Evolutionary conservation across 1,284 basidiomycete species (phyloP), one percentile per base, ranked within the genome.

Genomic region (Moniliella sp.): DNA sequence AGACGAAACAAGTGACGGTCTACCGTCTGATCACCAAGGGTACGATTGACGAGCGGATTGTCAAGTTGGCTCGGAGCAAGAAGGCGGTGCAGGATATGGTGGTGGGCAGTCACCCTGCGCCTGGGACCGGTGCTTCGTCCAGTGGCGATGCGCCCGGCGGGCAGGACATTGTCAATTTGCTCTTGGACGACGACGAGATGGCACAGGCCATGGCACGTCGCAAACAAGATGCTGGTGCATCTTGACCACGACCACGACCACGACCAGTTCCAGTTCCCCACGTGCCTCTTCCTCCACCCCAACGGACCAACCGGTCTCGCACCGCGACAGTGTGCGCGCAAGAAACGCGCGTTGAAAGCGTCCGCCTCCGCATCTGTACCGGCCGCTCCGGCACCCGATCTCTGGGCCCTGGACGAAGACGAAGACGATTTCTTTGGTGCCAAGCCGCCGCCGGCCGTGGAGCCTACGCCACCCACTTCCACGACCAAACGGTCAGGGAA

Each of bases 1-100:
- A 99, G 65, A 97, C 86, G 8, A 79, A 84, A 41, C 91, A 99
- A 66, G 91, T 99, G 36, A 97, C 88, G 1, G 88, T 99, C 4
- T 99, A 97, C 62, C 77, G 91, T 25, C 68, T 99, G 33, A 91
- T 99, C 53, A 88, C 82, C 8, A 79, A 75, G 56, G 86, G 86
- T 9, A 97, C 91, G 0, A 94, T 99, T 56, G 91, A 99, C 61
- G 88, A 99, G 63, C 82, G 91, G 5, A 97, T 99, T 45, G 73
- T 99, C 13, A 80, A 69, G 25, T 36, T 53, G 8, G 44, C 49
- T 18, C 35, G 50, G 15, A 57, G 54, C 43, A 60, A 50, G 37
- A 52, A 55, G 35, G 46, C 50, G 40, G 48, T 49, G 5, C 91
- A 97, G 73, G 91, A 99, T 56, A 91, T 97, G 43, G 91, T 99